Evolutionary conservation across 1,284 basidiomycete species (phyloP).

Genomic region (Trametes sp.): DNA sequence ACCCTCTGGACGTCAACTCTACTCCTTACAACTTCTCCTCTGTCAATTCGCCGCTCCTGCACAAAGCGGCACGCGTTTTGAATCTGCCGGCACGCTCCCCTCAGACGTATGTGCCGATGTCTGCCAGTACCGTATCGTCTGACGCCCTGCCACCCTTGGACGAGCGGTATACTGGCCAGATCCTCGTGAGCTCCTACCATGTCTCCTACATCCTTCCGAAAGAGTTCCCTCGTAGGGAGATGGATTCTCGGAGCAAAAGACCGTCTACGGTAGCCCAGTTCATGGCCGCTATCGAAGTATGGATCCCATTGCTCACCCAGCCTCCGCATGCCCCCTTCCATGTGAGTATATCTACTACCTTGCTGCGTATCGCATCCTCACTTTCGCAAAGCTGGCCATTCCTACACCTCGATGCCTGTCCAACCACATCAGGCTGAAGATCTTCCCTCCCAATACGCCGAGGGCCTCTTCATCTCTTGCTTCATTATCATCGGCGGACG

Average conservation of each 20-base stretch:
- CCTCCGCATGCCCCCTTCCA: constrained; percentile 76
- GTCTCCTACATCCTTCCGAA: constrained; percentile 81
- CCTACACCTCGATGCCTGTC: constrained; percentile 79
- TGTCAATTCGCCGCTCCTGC: constrained; percentile 64
- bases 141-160: constrained; percentile 53
- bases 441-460: constrained; percentile 62
- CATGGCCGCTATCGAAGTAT: constrained; percentile 79
- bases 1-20: constrained; percentile 74
- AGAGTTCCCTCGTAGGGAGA: constrained; percentile 60
- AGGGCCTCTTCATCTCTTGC: constrained; percentile 67
- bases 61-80: constrained; percentile 71
- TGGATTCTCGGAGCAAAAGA: constrained; percentile 34
- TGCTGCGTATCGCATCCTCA: neutral
- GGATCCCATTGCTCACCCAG: constrained; percentile 70
- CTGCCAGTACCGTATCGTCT: constrained; percentile 51
- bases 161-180: constrained; percentile 72
- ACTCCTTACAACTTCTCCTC: constrained; percentile 79
- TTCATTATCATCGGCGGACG: constrained; percentile 77
- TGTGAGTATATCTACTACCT: constrained; percentile 48
- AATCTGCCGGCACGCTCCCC: constrained; percentile 66
- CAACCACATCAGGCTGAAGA: constrained; percentile 74
- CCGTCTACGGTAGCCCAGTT: constrained; percentile 56
- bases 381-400: constrained; percentile 63
- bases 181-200: constrained; percentile 77
- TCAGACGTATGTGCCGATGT: constrained; percentile 65